Conservation (phyloP, 805 yeast genomes). For the Lachancea thermotolerans region DNA sequence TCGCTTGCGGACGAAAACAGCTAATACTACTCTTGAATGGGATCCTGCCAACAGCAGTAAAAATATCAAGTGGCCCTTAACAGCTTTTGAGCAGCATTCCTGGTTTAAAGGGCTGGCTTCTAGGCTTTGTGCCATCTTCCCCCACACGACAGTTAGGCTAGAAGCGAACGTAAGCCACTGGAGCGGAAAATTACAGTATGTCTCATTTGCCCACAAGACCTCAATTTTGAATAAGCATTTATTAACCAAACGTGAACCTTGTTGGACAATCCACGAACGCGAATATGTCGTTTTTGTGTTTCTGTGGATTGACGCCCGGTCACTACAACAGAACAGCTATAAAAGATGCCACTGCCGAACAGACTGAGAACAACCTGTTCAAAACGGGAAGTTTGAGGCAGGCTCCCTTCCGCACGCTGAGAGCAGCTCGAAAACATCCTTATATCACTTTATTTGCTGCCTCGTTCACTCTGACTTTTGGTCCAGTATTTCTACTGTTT, state of each 20-base stretch:
- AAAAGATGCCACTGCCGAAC: background rate
- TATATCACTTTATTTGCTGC: conserved; percentile 3
- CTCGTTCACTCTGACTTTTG: conserved; percentile 5
- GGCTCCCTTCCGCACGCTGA: background rate
- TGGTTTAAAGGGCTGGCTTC: background rate
- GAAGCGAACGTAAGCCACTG: background rate
- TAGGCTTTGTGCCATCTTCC: background rate
- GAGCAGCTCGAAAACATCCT: conserved; percentile 1
- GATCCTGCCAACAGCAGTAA: background rate
- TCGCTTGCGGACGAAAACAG: background rate
- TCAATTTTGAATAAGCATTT: background rate
- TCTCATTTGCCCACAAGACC: background rate
- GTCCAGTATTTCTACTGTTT: conserved; percentile 8
- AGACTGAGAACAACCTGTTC: background rate
- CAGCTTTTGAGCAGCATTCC: background rate
- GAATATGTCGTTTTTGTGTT: background rate
- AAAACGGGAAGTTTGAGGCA: background rate
- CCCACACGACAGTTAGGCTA: background rate
- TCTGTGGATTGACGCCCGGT: conserved; percentile 3
- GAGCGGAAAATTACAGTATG: conserved; percentile 3
- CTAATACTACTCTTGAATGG: conserved; percentile 2
- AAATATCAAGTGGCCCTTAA: background rate
- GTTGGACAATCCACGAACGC: background rate
- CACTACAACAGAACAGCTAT: background rate
- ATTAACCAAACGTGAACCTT: background rate